Evolutionary conservation across 495 filamentous ascomycete species (phyloP).

Genomic region (Melanomma pulvis-pyrius): DNA sequence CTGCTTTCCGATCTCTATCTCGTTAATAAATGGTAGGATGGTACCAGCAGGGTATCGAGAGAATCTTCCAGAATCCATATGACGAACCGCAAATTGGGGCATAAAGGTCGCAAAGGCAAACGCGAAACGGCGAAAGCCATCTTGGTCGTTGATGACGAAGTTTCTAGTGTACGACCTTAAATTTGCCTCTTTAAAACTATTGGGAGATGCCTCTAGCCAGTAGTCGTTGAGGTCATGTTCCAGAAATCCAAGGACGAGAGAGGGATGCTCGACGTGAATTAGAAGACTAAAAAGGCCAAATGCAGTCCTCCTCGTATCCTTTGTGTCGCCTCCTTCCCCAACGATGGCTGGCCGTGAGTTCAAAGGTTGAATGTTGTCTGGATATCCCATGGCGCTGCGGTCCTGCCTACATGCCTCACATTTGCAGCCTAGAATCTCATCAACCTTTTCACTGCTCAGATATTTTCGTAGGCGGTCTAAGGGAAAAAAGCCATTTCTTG

Average conservation of each 20-base stretch:
- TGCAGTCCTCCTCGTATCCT: conserved; percentile 9
- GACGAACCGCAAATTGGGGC: conserved; percentile 19
- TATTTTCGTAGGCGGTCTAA: not conserved
- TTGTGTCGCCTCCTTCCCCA: not conserved
- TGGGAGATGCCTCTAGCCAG: not conserved
- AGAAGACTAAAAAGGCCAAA: conserved; percentile 13
- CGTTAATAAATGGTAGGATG: conserved; percentile 23
- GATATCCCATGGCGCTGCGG: not conserved
- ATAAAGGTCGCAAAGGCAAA: not conserved
- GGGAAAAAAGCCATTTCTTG: conserved; percentile 6
- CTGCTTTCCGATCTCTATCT: conserved; percentile 15
- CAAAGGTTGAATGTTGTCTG: not conserved
- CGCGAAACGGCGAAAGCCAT: conserved; percentile 7
- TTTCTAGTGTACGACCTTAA: conserved; percentile 6
- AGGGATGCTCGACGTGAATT: conserved; percentile 8
- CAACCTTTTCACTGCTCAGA: conserved; percentile 1
- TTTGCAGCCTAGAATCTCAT: conserved; percentile 3
- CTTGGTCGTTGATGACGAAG: not conserved
- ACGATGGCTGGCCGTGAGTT: not conserved
- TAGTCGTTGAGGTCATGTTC: conserved; percentile 2
- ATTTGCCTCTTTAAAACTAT: not conserved
- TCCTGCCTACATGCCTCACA: not conserved
- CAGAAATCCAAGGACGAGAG: conserved; percentile 20
- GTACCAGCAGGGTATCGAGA: not conserved
- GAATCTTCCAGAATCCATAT: conserved; percentile 18